phyloP scores from a whole-genome alignment of 1,139 yeast genomes.

The Candida pseudoviswanathii region DNA sequence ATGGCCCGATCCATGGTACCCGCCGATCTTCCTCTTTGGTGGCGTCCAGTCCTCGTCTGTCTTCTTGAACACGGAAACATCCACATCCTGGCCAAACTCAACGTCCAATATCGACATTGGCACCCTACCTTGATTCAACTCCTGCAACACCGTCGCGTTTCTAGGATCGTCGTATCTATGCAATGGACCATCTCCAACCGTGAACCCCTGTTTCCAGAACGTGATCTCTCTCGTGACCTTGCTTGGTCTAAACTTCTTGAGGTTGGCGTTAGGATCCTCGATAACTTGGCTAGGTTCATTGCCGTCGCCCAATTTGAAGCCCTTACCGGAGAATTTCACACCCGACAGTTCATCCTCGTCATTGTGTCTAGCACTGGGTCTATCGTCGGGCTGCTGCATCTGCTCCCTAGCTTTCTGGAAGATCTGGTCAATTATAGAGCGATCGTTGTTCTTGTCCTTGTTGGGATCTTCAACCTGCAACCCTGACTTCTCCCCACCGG shows the following conservation, averaged over 20 bases:
- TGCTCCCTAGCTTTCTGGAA: constrained; percentile 49
- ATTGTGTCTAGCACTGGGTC: constrained; percentile 36
- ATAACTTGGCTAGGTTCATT: constrained; percentile 45
- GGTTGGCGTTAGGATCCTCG: constrained; percentile 29
- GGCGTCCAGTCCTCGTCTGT: constrained; percentile 80
- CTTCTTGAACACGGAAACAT: constrained; percentile 80
- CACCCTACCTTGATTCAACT: constrained; percentile 87
- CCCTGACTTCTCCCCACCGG: constrained; percentile 95
- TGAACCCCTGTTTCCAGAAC: constrained; percentile 96
- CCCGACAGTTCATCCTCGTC: constrained; percentile 16
- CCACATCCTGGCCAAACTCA: constrained; percentile 92
- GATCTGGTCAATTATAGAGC: constrained; percentile 49
- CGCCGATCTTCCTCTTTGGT: constrained; percentile 67
- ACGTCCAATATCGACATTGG: constrained; percentile 86
- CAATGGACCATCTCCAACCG: constrained; percentile 86
- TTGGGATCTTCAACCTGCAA: constrained; percentile 92
- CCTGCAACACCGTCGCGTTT: constrained; percentile 73
- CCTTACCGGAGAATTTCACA: constrained; percentile 62
- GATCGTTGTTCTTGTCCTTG: constrained; percentile 42
- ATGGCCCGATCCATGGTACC: constrained; percentile 83
- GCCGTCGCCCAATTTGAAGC: constrained; percentile 77
- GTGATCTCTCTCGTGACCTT: constrained; percentile 76
- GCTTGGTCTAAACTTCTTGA: constrained; percentile 29
- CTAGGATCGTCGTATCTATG: constrained; percentile 89
- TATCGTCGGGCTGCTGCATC: constrained; percentile 45